Base-by-base conservation (phyloP, 305 asterid genomes). In the Plantago lanceolata region DNA sequence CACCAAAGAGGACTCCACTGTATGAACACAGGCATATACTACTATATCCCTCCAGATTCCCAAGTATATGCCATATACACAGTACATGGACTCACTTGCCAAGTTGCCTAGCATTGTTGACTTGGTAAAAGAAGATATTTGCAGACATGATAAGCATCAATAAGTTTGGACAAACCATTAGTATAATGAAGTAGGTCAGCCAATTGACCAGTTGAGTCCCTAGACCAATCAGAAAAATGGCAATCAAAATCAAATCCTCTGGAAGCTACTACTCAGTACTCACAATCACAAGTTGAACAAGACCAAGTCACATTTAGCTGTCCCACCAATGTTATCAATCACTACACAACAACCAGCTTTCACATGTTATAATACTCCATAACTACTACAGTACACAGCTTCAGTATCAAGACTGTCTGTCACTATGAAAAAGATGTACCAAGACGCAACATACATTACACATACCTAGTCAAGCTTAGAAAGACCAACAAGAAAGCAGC, bases 341-440 rank as follows among this genome's bases (percentile, higher is more conserved):
- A 24, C 16, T 35, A 35, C n/a, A 40, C 4, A 1, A 40, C 47
- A 11, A 40, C 15, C 15, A 11, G 47, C 14, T 56, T 5, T 56
- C 61, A 56, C 61, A 56, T 56, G 45, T 40, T 20, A 26, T 28
- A 15, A 13, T 55, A 28, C n/a, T n/a, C n/a, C n/a, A n/a, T n/a
- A n/a, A n/a, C n/a, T n/a, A n/a, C n/a, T n/a, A 24, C 28, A 24
- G 2, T 24, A 24, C 28, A 24, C 3, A 24, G 28, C 3, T 24
- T 24, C 28, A 24, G n/a, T n/a, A n/a, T n/a, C 18, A 48, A 14
- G 20, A 16, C 53, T 48, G 14, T 48, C 53, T 48, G 53, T 5
- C 40, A 33, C 40, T 7, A 2, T 33, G 5, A 1, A 33, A 33
- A 5, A 33, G 5, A 3, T 5, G 40, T 33, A 33, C 6, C 47